A percentile compares a stretch with the other conserved stretches of the same genome.
Evolutionary conservation across 805 yeast species (phyloP).

Genomic region (Yarrowia sp.): DNA sequence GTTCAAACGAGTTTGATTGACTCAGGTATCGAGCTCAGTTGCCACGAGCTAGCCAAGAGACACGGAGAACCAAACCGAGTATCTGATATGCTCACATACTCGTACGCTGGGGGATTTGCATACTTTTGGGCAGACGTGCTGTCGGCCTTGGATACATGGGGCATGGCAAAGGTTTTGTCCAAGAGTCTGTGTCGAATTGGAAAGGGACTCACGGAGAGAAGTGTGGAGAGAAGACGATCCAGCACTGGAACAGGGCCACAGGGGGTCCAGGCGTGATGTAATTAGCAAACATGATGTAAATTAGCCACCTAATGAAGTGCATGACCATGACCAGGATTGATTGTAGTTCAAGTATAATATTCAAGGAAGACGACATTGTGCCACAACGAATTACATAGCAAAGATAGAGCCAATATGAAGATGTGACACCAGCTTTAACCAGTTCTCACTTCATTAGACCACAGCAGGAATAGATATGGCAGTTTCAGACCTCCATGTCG

Average conservation of each 20-base stretch:
- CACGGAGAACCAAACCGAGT: constrained; percentile 22
- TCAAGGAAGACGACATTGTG: too few relatives aligned
- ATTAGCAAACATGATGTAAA: not conserved
- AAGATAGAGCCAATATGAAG: too few relatives aligned
- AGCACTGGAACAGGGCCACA: constrained; percentile 11
- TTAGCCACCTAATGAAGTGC: constrained; percentile 24
- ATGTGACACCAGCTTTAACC: too few relatives aligned
- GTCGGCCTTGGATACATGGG: constrained; percentile 46
- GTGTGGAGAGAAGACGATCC: constrained; percentile 27
- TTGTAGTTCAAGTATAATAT: too few relatives aligned
- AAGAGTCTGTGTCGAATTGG: constrained; percentile 39
- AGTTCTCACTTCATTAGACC: too few relatives aligned
- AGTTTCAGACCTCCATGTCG: too few relatives aligned
- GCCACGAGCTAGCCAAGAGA: constrained; percentile 26
- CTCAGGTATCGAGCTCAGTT: constrained; percentile 40
- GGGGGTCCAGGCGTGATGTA: not conserved
- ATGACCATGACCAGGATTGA: not conserved
- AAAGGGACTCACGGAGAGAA: constrained; percentile 29
- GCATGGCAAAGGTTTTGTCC: constrained; percentile 45
- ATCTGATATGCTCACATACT: constrained; percentile 16
- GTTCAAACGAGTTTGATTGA: constrained; percentile 44
- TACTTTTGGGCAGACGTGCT: constrained; percentile 45
- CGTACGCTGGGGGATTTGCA: constrained; percentile 44
- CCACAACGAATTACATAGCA: too few relatives aligned
- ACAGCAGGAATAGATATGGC: too few relatives aligned